Evolutionary conservation across 176 grass and related monocot species (phyloP).

Genomic region (Oryza longistaminata): DNA sequence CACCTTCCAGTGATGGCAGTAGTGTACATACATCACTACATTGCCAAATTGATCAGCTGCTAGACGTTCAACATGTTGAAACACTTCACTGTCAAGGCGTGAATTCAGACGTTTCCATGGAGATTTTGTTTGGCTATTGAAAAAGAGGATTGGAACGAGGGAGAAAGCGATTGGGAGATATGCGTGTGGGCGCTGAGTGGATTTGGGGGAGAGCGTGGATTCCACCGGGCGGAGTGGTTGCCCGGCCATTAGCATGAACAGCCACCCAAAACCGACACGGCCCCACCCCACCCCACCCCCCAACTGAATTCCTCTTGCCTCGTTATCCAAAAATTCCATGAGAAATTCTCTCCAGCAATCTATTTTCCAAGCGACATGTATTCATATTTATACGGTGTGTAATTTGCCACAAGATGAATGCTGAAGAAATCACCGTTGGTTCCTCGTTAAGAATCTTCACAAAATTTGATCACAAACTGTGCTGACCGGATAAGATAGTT

Average conservation of each 20-base stretch:
- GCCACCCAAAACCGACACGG: background rate
- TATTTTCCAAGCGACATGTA: background rate
- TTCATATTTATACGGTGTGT: background rate
- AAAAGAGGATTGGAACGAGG: conserved; percentile 4
- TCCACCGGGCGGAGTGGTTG: conserved; percentile 43
- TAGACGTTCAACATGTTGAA: conserved; percentile 10
- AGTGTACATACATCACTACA: background rate
- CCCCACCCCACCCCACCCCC: background rate
- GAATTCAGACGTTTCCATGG: background rate
- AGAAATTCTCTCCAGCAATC: background rate
- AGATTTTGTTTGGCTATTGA: background rate
- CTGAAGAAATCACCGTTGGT: background rate
- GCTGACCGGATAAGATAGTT: background rate
- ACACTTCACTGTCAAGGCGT: background rate
- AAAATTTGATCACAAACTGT: background rate
- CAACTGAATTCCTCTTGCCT: conserved; percentile 3
- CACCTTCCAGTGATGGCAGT: background rate
- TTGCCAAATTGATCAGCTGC: background rate
- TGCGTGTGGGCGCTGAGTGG: conserved; percentile 1
- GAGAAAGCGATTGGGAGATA: conserved; percentile 17
- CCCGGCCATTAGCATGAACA: conserved; percentile 19
- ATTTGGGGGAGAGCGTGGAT: conserved; percentile 38
- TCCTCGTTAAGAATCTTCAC: background rate
- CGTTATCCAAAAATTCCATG: background rate
- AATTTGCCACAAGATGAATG: too few species aligned